phyloP scores from a whole-genome alignment of 257 asterid genomes.

The Datura wrightii region DNA sequence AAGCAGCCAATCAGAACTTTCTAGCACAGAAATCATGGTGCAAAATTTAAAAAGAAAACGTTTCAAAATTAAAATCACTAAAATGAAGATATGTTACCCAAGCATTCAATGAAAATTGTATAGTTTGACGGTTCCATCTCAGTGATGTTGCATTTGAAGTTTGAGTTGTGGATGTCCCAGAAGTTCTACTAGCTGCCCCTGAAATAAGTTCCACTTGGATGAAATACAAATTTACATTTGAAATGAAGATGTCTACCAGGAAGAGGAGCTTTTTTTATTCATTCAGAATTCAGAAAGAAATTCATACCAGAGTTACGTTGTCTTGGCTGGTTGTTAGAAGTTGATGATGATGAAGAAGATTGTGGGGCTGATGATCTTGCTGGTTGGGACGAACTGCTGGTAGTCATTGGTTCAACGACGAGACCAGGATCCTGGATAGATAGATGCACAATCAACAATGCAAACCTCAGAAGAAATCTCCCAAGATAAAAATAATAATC shows the following conservation, averaged over 20 bases:
- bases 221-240: constrained; percentile 13
- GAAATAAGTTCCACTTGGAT: constrained; percentile 32
- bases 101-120: constrained; percentile 87
- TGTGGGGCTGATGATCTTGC: constrained; percentile 60
- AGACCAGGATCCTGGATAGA: constrained; percentile 71
- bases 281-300: not conserved
- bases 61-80: constrained; percentile 5
- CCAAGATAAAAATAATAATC: not conserved
- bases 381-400: constrained; percentile 61
- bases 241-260: not conserved
- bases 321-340: constrained; percentile 55
- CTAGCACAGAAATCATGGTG: not conserved
- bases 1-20: not conserved
- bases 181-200: constrained; percentile 74
- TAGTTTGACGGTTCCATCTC: constrained; percentile 76
- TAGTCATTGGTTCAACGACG: constrained; percentile 77
- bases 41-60: not conserved
- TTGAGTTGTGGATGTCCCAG: constrained; percentile 64
- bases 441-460: not conserved
- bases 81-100: constrained; percentile 68
- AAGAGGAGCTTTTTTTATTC: constrained; percentile 19
- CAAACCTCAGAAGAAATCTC: not conserved
- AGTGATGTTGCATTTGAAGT: constrained; percentile 60
- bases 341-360: constrained; percentile 58
- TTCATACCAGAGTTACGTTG: constrained; percentile 60